A percentile compares a stretch with the other conserved stretches of the same genome.
Evolutionary conservation across 2,329 filamentous ascomycete species (phyloP).

Genomic region (Claviceps spartinae): DNA sequence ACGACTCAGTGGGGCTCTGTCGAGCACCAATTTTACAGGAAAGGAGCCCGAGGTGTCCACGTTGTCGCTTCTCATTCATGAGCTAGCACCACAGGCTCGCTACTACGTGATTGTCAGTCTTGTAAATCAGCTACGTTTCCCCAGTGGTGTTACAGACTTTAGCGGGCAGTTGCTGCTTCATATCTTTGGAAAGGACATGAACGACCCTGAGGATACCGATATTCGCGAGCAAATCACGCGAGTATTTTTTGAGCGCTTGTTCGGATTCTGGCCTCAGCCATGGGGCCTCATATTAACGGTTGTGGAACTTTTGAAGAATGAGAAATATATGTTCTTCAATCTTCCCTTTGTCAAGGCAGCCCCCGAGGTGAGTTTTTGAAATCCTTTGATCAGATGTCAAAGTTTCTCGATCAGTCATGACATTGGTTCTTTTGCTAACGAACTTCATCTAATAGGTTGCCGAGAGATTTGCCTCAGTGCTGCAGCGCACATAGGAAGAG

Average conservation of each 20-base stretch:
- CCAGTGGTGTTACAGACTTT: constrained; percentile 81
- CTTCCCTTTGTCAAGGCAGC: constrained; percentile 81
- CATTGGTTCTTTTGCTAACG: constrained; percentile 4
- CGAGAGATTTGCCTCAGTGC: constrained; percentile 22
- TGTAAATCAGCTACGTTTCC: constrained; percentile 81
- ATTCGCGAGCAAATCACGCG: constrained; percentile 85
- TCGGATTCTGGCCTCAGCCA: constrained; percentile 83
- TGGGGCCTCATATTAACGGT: constrained; percentile 88
- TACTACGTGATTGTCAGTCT: constrained; percentile 79
- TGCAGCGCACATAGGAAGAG: constrained; percentile 18
- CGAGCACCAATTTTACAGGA: constrained; percentile 34
- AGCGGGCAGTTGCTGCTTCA: constrained; percentile 78
- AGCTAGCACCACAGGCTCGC: constrained; percentile 61
- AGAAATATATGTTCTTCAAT: constrained; percentile 83
- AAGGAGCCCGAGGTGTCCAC: constrained; percentile 48
- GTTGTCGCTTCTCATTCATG: constrained; percentile 63
- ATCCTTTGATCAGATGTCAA: not conserved
- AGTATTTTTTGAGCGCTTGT: constrained; percentile 73
- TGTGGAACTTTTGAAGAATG: constrained; percentile 82
- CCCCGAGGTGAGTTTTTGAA: constrained; percentile 53
- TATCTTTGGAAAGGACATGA: constrained; percentile 65
- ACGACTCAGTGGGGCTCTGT: constrained; percentile 42
- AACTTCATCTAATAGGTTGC: constrained; percentile 16
- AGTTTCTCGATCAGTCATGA: not conserved
- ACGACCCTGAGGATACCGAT: constrained; percentile 61